phyloP scores from a whole-genome alignment of 1,284 basidiomycete species.

The Puccinia horiana region DNA sequence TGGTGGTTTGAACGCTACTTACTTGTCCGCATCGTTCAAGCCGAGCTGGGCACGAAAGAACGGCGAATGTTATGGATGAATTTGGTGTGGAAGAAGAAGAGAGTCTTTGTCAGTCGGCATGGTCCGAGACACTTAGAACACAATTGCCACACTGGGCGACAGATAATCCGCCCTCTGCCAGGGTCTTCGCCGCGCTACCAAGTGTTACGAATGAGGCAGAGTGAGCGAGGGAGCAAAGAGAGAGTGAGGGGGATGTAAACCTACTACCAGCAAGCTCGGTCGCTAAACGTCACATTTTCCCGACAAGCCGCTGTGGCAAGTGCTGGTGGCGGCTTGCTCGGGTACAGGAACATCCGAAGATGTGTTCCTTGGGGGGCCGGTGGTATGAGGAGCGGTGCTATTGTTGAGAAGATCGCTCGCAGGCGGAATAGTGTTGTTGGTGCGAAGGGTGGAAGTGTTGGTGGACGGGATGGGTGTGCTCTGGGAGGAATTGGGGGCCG shows the following conservation, averaged over 20 bases:
- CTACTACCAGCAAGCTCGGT: conserved; percentile 12
- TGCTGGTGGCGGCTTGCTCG: not conserved
- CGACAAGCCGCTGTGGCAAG: not conserved
- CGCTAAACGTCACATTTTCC: not conserved
- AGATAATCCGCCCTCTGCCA: not conserved
- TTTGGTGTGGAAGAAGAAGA: not conserved
- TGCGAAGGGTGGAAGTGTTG: too few relatives aligned
- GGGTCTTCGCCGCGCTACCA: not conserved
- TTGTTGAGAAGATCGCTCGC: not conserved
- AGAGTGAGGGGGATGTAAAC: not conserved
- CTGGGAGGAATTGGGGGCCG: too few relatives aligned
- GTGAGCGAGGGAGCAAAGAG: not conserved
- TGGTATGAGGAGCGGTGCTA: not conserved
- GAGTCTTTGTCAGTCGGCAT: not conserved
- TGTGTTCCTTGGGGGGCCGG: not conserved
- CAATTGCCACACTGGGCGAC: conserved; percentile 2
- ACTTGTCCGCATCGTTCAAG: conserved; percentile 18
- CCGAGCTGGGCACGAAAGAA: not conserved
- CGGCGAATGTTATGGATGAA: not conserved
- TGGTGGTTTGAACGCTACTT: not conserved
- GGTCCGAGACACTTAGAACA: conserved; percentile 1
- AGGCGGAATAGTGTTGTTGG: not conserved
- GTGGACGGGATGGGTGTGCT: too few relatives aligned
- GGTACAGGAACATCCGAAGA: not conserved
- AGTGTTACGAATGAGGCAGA: not conserved